Evolutionary conservation across 2,329 filamentous ascomycete species (phyloP), one percentile per base, ranked within the genome.

Genomic region (Fusarium nurragi): DNA sequence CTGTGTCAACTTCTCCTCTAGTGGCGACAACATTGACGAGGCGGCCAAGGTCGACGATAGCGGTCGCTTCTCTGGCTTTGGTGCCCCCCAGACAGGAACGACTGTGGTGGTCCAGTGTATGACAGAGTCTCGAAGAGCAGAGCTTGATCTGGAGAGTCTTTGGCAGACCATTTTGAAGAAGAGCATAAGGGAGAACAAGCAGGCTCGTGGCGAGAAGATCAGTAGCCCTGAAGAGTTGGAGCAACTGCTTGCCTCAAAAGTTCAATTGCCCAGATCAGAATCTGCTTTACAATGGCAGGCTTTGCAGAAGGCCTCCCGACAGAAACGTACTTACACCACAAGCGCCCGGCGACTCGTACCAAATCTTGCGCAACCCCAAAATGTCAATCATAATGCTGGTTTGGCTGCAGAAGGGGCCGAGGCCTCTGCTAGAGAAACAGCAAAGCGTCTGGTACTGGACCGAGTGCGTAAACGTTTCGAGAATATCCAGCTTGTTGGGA

Each of bases 1-100:
- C 19, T 99, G 95, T 77, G 91, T 98, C 60, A 96, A 97, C 74
- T 85, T 95, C 11, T 92, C 92, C 6, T 86, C 86, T 16, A 83
- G 93, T 1, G 86, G 90, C 39, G 84, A 85, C 21, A 80, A 83
- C n/a, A 71, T 75, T 16, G 72, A 75, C 10, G 82, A 86, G 61
- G 73, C 77, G 14, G 74, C 78, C 12, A 77, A 80, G 23, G 73
- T 83, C 34, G 80, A 83, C 19, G 78, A 80, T 16, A 77, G 79
- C 13, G 83, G 87, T 14, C 82, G 85, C 10, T 87, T 94, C 55
- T 88, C 93, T 30, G 94, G 94, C 0, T 97, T 97, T 72, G 92
- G 93, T 3, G 74, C 80, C 1, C 71, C 79, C 6, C 74, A 77
- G 30, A 74, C 71, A 1, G 85, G 85, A 11, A 83, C 80, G 2